phyloP scores from a whole-genome alignment of 177 flowering plant genomes.

The Vitis hybrid region DNA sequence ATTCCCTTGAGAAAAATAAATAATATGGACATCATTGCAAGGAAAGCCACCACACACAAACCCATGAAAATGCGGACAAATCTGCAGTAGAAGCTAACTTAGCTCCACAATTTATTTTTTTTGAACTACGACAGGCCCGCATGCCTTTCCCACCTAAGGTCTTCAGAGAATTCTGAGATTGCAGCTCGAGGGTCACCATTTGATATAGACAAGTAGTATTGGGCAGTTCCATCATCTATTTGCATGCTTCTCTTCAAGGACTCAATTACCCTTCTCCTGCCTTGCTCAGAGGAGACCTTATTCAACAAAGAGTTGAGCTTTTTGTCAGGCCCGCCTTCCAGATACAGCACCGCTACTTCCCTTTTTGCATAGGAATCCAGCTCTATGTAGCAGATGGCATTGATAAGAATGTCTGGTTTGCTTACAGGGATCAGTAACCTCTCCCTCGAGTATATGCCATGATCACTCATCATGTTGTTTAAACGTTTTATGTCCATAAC shows the following conservation, averaged over 20 bases:
- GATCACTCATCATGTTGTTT: constrained; percentile 99
- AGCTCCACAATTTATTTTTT: neutral
- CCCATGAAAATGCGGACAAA: no score
- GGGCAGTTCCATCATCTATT: constrained; percentile 89
- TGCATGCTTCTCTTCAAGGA: constrained; percentile 88
- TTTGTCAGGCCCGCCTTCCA: constrained; percentile 59
- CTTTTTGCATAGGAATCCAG: constrained; percentile 73
- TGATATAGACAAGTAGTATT: constrained; percentile 77
- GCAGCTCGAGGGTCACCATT: constrained; percentile 92
- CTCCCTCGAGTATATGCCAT: constrained; percentile 91
- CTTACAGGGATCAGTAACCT: constrained; percentile 81
- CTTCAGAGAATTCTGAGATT: constrained; percentile 67
- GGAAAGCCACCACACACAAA: no score
- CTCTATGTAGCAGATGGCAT: constrained; percentile 87
- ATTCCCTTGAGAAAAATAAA: neutral
- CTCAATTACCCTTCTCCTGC: constrained; percentile 62
- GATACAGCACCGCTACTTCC: constrained; percentile 88
- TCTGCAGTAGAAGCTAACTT: neutral
- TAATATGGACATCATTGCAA: no score
- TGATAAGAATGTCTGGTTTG: constrained; percentile 61
- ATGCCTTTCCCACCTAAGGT: constrained; percentile 81
- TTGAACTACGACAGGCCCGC: constrained; percentile 29
- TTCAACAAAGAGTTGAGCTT: constrained; percentile 22
- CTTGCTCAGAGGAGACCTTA: constrained; percentile 35
- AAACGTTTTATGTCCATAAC: constrained; percentile 89